Conservation (phyloP, 208 protist species). For the Trypanosomatidae sp. region DNA sequence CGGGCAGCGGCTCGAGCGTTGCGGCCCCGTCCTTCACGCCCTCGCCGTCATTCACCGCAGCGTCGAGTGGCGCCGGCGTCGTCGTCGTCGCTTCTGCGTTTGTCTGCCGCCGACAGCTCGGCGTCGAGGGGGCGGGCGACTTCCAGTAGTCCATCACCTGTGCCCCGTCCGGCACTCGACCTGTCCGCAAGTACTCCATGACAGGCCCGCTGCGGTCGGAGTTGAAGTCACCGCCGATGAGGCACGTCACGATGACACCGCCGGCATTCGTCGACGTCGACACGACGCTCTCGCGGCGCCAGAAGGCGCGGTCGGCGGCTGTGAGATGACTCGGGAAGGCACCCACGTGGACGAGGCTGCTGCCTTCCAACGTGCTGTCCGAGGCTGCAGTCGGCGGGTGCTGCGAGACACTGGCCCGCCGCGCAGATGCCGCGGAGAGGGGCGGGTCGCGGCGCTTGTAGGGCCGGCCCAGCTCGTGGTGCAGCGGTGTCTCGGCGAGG, state of each 20-base stretch:
- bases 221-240: constrained; percentile 88
- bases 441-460: background rate
- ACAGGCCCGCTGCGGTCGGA: constrained; percentile 48
- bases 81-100: no score
- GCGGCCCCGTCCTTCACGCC: no score
- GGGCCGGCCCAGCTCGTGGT: background rate
- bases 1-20: no score
- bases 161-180: constrained; percentile 32
- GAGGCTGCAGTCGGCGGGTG: no score
- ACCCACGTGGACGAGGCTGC: no score
- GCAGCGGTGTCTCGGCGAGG: constrained; percentile 13
- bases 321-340: no score
- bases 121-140: background rate
- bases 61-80: no score
- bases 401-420: no score
- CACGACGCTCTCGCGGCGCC: constrained; percentile 8
- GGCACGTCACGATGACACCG: constrained; percentile 28
- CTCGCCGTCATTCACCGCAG: no score
- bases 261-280: background rate
- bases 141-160: constrained; percentile 54
- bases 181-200: constrained; percentile 47
- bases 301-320: constrained; percentile 2
- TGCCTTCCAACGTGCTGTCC: no score
- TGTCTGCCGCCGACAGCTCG: constrained; percentile 1
- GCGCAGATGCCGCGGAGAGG: constrained; percentile 1